These are phyloP conservation scores for Kwoniella sp. DNA, from an alignment of 768 basidiomycete genomes.

Conservation along the genomic window DNA sequence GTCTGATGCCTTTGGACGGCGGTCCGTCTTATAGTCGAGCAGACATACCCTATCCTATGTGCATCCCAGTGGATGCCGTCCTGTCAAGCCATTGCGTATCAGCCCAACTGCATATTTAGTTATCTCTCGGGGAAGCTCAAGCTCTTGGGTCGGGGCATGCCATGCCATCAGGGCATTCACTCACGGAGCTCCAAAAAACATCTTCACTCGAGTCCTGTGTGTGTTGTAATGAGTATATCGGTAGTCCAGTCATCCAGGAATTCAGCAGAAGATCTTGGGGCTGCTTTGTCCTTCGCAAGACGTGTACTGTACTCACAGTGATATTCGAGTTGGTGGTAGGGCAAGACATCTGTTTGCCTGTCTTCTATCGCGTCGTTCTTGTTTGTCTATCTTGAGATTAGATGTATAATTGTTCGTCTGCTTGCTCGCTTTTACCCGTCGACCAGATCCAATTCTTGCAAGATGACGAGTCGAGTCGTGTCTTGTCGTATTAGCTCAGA, in stretches of 20 bases:
- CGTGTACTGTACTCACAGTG: conserved; percentile 17
- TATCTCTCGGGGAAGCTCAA: too few relatives aligned
- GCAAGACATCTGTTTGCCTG: conserved; percentile 1
- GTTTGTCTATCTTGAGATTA: too few relatives aligned
- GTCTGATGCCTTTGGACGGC: neutral
- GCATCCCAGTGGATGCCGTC: conserved; percentile 44
- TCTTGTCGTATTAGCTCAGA: too few relatives aligned
- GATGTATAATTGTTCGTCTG: too few relatives aligned
- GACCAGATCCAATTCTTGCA: too few relatives aligned
- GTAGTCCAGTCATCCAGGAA: neutral
- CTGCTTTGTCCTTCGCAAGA: too few relatives aligned
- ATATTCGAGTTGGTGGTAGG: conserved; percentile 16
- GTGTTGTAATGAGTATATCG: neutral
- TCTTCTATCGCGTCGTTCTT: neutral
- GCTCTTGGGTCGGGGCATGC: too few relatives aligned
- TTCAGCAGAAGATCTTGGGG: too few relatives aligned
- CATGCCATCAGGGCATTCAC: too few relatives aligned
- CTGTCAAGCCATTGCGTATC: neutral
- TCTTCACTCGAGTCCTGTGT: conserved; percentile 20
- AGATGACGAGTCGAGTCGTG: too few relatives aligned
- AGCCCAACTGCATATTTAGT: neutral
- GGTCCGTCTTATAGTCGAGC: neutral
- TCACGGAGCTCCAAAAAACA: conserved; percentile 19
- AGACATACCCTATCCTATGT: conserved; percentile 33
- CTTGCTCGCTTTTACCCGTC: too few relatives aligned